Conservation (phyloP, 331 rosid species). For the Telfairia occidentalis region DNA sequence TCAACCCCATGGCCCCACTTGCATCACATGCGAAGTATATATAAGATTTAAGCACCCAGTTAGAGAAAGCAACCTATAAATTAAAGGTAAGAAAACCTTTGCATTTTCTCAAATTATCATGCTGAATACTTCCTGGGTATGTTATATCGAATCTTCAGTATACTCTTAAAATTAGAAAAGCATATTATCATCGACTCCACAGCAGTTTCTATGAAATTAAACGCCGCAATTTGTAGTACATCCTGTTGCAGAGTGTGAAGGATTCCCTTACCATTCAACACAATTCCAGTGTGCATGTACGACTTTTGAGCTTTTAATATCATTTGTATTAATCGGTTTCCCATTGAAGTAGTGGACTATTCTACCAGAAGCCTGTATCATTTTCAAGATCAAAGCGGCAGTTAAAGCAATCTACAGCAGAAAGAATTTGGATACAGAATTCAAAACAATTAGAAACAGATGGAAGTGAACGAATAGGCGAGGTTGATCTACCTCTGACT, state of each 20-base stretch:
- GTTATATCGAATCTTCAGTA: neutral
- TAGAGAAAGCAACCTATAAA: neutral
- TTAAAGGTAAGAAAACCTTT: neutral
- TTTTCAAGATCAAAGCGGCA: neutral
- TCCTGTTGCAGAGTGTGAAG: neutral
- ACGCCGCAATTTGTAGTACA: neutral
- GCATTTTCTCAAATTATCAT: neutral
- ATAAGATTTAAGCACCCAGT: neutral
- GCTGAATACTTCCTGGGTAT: neutral
- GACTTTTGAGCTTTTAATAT: conserved; percentile 42
- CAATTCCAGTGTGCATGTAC: conserved; percentile 77
- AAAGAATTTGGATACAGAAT: neutral
- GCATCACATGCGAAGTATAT: neutral
- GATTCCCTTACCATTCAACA: conserved; percentile 61
- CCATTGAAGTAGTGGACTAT: conserved; percentile 55
- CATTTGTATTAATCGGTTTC: conserved; percentile 41
- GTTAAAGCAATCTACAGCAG: neutral
- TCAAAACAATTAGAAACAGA: neutral
- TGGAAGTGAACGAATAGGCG: neutral
- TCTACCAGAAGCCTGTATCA: conserved; percentile 58
- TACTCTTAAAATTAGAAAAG: neutral
- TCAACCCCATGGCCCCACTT: neutral
- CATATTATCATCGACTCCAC: neutral
- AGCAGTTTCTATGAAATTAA: neutral
- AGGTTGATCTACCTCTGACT: conserved; percentile 52